phyloP scores from a whole-genome alignment of 768 basidiomycete genomes.

The Cystobasidium ongulense region DNA sequence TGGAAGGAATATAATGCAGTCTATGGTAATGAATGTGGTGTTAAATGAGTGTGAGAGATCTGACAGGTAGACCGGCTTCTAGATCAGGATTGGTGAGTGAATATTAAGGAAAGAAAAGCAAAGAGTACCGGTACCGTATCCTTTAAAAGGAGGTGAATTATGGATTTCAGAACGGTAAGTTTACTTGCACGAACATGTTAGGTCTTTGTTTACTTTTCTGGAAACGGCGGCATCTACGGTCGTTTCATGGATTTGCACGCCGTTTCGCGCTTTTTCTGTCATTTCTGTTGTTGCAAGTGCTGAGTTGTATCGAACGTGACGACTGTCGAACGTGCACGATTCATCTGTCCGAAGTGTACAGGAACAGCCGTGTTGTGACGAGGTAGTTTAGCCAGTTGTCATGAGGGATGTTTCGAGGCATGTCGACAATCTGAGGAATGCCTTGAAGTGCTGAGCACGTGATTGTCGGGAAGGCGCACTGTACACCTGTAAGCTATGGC shows the following conservation, averaged over 20 bases:
- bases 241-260: too few relatives aligned
- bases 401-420: not conserved
- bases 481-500: too few relatives aligned
- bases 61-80: too few relatives aligned
- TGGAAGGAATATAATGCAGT: not conserved
- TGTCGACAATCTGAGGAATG: too few relatives aligned
- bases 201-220: not conserved
- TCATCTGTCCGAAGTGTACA: not conserved
- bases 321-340: not conserved
- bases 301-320: not conserved
- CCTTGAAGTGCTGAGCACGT: not conserved
- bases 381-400: not conserved
- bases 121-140: too few relatives aligned
- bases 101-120: not conserved
- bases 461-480: not conserved
- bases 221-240: not conserved
- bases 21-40: slow-evolving; percentile 10
- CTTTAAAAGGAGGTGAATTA: too few relatives aligned
- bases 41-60: not conserved
- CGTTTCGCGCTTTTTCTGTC: too few relatives aligned
- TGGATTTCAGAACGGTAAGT: not conserved
- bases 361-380: too few relatives aligned
- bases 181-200: not conserved
- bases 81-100: too few relatives aligned
- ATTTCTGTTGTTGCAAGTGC: too few relatives aligned